Base-by-base conservation (phyloP, 306 rosid genomes). In the Psophocarpus tetragonolobus region DNA sequence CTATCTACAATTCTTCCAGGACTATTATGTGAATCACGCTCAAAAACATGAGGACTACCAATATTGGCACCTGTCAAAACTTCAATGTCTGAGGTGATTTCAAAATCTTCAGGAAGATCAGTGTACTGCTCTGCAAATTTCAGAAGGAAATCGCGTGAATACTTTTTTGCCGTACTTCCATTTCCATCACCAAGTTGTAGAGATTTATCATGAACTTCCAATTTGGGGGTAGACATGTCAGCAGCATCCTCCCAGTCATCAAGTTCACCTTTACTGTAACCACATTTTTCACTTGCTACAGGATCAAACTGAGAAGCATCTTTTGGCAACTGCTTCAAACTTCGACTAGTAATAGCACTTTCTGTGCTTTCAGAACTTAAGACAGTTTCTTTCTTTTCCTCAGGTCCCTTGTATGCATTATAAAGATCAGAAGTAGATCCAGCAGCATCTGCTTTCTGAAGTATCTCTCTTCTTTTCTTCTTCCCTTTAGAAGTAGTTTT, bases 201-300 rank as follows among this genome's bases (percentile, higher is more conserved):
- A 50, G 82, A 81, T 80, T 73, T 71, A 71, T 81, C 87, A 21
- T 76, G 50, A 76, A 82, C 81, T 75, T 90, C 92, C 75, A 93
- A 69, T 75, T 93, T 87, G 14, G 97, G 90, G 13, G 91, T 80
- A 30, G 97, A 89, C 71, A 91, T 77, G 77, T 96, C 97, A 60
- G 96, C 96, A 18, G 93, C 98, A 80, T 92, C 98, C 91, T 96
- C 99, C 99, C 99, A 96, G 76, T 93, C 93, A 60, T 93, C 97
- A 9, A 91, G 97, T 80, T 95, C 98, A 15, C 75, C 80, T 87
- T 92, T 93, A 75, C 18, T 72, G 63, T 44, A 84, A 2, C 74
- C 85, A 77, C 61, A 81, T 27, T 83, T 79, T 60, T 88, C 89
- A 24, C 71, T 57, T 26, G 54, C 61, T 1, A 35, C 32, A 73